phyloP scores from a whole-genome alignment of 148 eudicot species.

The Rhododendron molle region DNA sequence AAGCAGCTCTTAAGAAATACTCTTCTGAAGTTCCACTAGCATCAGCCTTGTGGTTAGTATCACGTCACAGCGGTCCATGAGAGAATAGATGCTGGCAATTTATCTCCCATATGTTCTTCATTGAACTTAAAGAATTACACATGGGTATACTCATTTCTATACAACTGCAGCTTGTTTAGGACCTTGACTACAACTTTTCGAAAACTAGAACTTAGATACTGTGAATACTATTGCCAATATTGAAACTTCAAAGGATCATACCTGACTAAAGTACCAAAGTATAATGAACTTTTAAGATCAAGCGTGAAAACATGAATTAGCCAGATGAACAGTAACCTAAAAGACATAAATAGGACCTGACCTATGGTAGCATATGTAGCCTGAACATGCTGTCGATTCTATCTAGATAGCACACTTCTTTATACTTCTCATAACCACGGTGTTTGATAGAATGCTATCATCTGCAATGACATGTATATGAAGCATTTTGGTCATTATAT shows the following conservation, averaged over 20 bases:
- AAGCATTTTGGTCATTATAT: not conserved
- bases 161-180: not conserved
- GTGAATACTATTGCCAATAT: not conserved
- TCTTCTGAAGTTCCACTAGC: not conserved
- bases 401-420: not conserved
- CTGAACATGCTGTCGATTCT: not conserved
- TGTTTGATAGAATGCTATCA: not conserved
- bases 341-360: not conserved
- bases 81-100: not conserved
- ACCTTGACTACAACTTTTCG: not conserved
- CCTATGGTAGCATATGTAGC: not conserved
- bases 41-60: not conserved
- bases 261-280: not conserved
- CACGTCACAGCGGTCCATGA: not conserved
- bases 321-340: not conserved
- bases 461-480: not conserved
- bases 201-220: not conserved
- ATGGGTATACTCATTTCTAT: not conserved
- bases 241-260: not conserved
- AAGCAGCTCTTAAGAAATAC: not conserved
- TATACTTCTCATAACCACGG: not conserved
- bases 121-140: not conserved
- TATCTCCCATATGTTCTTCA: not conserved
- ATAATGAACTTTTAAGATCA: not conserved
- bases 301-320: not conserved